A percentile compares a stretch with the other conserved stretches of the same genome.
Conservation (phyloP, 1,139 yeast genomes). For the Wickerhamomyces sp. region DNA sequence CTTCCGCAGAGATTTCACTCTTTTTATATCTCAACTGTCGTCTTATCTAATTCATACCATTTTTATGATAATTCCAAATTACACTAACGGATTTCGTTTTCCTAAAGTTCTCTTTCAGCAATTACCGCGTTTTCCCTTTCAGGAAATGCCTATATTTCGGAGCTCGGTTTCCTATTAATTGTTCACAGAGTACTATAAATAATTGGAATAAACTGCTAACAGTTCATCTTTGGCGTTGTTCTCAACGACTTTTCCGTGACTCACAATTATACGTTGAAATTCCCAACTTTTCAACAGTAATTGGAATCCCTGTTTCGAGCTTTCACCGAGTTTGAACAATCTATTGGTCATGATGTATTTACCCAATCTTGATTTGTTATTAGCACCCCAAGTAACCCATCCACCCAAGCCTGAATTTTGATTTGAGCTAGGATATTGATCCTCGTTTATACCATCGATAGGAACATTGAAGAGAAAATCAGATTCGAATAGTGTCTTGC, state of each 20-base stretch:
- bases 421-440: conserved; percentile 40
- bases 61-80: too few species aligned
- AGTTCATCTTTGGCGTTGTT: conserved; percentile 33
- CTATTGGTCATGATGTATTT: conserved; percentile 30
- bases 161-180: not conserved
- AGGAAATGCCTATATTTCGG: not conserved
- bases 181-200: too few species aligned
- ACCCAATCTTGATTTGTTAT: conserved; percentile 37
- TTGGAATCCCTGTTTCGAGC: conserved; percentile 28
- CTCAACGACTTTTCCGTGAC: conserved; percentile 57
- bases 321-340: conserved; percentile 16
- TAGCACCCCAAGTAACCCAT: conserved; percentile 33
- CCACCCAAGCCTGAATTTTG: conserved; percentile 41
- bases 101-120: not conserved
- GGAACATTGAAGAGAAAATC: conserved; percentile 52
- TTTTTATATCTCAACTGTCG: too few species aligned
- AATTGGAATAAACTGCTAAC: not conserved
- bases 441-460: conserved; percentile 29
- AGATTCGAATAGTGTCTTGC: conserved; percentile 49
- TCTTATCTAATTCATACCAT: too few species aligned
- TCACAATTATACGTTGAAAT: conserved; percentile 46
- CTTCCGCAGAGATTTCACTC: too few species aligned
- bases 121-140: not conserved
- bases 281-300: conserved; percentile 38
- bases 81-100: not conserved